Conservation (phyloP, 2,329 filamentous ascomycete genomes). For the Seiridium cupressi region DNA sequence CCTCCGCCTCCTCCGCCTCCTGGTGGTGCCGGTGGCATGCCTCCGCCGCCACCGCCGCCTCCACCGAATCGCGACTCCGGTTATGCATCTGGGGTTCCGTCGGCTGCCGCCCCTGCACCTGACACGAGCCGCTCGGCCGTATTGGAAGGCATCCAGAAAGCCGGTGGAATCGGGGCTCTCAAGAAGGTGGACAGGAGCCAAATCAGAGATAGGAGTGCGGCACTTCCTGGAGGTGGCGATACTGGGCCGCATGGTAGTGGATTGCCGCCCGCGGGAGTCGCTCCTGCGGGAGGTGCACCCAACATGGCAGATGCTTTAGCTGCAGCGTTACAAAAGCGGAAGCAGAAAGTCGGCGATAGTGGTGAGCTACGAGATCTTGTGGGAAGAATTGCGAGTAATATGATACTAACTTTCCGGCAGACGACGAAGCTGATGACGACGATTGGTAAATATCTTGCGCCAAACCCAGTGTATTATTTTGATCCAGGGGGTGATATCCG, state of each 20-base stretch:
- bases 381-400: constrained; percentile 22
- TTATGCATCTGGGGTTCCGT: constrained; percentile 53
- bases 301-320: constrained; percentile 82
- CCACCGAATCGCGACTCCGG: constrained; percentile 58
- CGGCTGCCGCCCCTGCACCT: constrained; percentile 37
- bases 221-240: constrained; percentile 50
- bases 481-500: no score
- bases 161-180: constrained; percentile 64
- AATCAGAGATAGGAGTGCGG: constrained; percentile 70
- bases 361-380: constrained; percentile 61
- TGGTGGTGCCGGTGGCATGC: constrained; percentile 28
- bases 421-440: constrained; percentile 76
- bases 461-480: no score
- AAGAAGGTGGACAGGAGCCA: constrained; percentile 72
- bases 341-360: constrained; percentile 91
- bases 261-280: constrained; percentile 48
- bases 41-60: constrained; percentile 49
- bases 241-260: constrained; percentile 51
- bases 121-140: constrained; percentile 56
- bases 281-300: constrained; percentile 48
- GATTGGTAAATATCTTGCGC: constrained; percentile 55
- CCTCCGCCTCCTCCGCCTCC: constrained; percentile 33
- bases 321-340: constrained; percentile 75
- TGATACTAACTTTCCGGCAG: constrained; percentile 36
- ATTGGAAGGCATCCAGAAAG: constrained; percentile 70